Conservation (phyloP, 148 eudicot species). For the Linanthus parryae region DNA sequence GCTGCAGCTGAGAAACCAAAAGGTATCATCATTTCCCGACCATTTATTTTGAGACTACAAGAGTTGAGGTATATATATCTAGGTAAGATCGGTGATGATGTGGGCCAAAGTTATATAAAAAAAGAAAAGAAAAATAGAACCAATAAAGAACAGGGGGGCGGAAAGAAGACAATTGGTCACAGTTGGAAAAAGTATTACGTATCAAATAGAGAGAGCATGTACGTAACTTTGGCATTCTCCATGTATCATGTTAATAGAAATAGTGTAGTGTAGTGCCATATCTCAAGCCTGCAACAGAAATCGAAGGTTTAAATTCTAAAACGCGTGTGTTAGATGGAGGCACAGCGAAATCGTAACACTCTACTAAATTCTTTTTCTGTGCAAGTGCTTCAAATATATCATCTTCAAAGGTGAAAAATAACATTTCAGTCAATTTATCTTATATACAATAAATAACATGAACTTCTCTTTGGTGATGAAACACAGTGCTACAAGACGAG, state of each 20-base stretch:
- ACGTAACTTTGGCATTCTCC: neutral
- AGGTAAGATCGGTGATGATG: neutral
- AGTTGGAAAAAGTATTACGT: neutral
- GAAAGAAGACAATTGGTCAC: neutral
- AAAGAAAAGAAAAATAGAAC: no score
- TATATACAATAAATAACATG: no score
- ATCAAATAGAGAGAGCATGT: neutral
- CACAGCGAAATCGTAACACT: no score
- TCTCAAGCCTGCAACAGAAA: slow-evolving; percentile 19
- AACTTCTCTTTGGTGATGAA: no score
- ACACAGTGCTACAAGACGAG: neutral
- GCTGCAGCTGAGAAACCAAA: slow-evolving; percentile 29
- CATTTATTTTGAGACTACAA: slow-evolving; percentile 31
- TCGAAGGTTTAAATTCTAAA: no score
- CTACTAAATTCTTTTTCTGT: no score
- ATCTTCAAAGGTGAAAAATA: no score
- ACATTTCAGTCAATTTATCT: no score
- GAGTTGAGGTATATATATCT: neutral
- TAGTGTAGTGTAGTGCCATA: slow-evolving; percentile 10
- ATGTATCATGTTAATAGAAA: neutral
- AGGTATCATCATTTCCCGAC: slow-evolving; percentile 33
- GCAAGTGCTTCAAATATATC: no score
- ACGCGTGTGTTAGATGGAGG: no score
- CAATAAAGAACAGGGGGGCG: no score
- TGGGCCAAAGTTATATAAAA: no score